Evolutionary conservation across 2,329 filamentous ascomycete species (phyloP), one percentile per base, ranked within the genome.

Genomic region (Aspergillus japonicus): DNA sequence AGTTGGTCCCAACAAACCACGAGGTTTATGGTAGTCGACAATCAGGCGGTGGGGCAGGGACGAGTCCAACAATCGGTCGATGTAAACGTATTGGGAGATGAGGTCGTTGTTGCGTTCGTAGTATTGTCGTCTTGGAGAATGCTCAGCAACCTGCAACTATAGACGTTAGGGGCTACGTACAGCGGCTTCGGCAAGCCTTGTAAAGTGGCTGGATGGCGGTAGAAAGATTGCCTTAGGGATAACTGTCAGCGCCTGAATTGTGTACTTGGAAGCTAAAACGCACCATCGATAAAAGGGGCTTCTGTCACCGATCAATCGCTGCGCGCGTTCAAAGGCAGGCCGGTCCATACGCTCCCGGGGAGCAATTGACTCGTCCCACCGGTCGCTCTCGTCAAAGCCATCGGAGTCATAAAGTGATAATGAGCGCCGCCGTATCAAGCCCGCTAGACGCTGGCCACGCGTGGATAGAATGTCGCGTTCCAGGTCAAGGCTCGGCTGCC

Each of bases 71-170:
- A 98, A 81, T 55, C 89, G 86, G 77, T 97, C 94, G 68, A 97
- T 96, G 74, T 96, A 97, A 64, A 96, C 82, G 74, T 97, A 98
- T 73, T 96, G 90, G 74, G 95, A 90, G 60, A 98, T 87, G 48
- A 97, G 82, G 66, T 88, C 87, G 77, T 98, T 98, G 71, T 88
- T 94, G 48, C 91, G 87, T 80, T 96, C 89, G 71, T 98, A 96
- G 78, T 96, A 97, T 70, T 88, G 72, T 50, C 92, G 89, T 61
- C 86, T 89, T 64, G 12, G 21, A 8, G 11, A 39, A 47, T 14
- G 54, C 16, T 44, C 39, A 44, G 39, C 16, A 44, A 44, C 14
- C 14, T 19, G 2, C 39, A 44, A 19, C 39, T n/a, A 12, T 16
- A 44, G 6, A 58, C 24, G 61, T 47, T 59, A 39, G 12, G 7